phyloP scores from a whole-genome alignment of 208 protist genomes.

The Vickermania spadyakhi region DNA sequence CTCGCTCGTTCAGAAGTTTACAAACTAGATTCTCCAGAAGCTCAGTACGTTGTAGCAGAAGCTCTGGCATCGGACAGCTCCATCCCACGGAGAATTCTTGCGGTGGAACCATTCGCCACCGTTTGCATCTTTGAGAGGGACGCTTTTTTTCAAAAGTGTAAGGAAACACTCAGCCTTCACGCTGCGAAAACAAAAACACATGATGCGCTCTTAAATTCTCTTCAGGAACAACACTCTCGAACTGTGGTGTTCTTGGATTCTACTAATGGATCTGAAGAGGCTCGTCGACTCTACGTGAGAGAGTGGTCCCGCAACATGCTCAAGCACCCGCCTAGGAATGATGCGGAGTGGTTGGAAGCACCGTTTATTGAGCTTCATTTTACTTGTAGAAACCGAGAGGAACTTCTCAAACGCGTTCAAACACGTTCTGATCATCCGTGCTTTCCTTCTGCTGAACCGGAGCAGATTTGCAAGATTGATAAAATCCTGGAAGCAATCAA shows the following conservation, averaged over 20 bases:
- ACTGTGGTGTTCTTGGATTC: constrained; percentile 33
- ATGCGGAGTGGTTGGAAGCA: background rate
- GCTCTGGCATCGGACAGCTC: no score
- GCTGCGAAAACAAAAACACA: constrained; percentile 14
- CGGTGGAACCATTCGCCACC: background rate
- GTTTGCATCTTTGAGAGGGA: constrained; percentile 19
- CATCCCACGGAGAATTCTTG: background rate
- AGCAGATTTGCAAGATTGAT: constrained; percentile 17
- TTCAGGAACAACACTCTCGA: background rate
- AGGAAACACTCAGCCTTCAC: constrained; percentile 3
- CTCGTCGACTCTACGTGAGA: constrained; percentile 12
- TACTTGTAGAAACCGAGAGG: background rate
- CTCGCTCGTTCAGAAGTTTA: no score
- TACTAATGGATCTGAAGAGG: constrained; percentile 26
- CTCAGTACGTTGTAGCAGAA: no score
- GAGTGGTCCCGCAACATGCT: background rate
- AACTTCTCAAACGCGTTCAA: constrained; percentile 15
- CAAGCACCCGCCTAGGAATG: background rate
- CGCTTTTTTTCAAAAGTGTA: constrained; percentile 7
- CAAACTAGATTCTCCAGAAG: no score
- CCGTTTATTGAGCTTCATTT: background rate
- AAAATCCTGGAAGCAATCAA: constrained; percentile 10
- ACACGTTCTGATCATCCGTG: constrained; percentile 12
- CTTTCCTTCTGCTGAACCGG: constrained; percentile 13
- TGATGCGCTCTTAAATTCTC: constrained; percentile 8